Percentiles rank a stretch among this genome's conserved stretches.
These are phyloP conservation scores for Pichia ethanolica DNA, from an alignment of 805 yeast species.

Conservation along the genomic window DNA sequence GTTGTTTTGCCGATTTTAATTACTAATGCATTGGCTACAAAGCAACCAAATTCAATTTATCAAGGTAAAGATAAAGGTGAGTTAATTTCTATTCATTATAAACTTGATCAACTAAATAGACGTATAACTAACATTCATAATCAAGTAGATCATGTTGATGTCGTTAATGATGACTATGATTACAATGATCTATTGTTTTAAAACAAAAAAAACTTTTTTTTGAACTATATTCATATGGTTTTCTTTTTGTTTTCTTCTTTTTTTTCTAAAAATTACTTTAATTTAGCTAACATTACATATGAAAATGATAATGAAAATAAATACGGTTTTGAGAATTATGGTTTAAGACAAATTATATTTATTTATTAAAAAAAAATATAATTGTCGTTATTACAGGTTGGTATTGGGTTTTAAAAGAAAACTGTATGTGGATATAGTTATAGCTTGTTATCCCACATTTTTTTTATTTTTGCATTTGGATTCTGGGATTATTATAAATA, in stretches of 20 bases:
- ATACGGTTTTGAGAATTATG: neutral
- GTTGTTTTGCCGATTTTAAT: constrained; percentile 12
- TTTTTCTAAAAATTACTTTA: neutral
- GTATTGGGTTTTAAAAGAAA: neutral
- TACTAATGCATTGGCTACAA: constrained; percentile 8
- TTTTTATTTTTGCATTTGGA: neutral
- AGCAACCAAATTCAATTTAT: constrained; percentile 5
- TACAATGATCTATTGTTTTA: constrained; percentile 10
- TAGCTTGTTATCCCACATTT: neutral
- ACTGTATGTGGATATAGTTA: constrained; percentile 5
- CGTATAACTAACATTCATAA: constrained; percentile 14
- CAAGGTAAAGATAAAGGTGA: constrained; percentile 12
- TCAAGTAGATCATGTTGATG: constrained; percentile 10
- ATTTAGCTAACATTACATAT: too few relatives aligned
- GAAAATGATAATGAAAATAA: neutral
- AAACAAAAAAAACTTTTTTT: constrained; percentile 3
- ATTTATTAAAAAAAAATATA: neutral
- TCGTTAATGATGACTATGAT: constrained; percentile 10
- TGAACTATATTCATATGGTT: neutral
- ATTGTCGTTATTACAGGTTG: neutral
- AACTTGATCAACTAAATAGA: constrained; percentile 6
- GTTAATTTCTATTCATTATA: constrained; percentile 8
- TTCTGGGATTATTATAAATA: neutral
- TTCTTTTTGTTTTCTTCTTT: neutral
- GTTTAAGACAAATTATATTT: neutral